Evolutionary conservation across 2,329 filamentous ascomycete species (phyloP), one percentile per base, ranked within the genome.

Genomic region (Pseudogymnoascus sp.): DNA sequence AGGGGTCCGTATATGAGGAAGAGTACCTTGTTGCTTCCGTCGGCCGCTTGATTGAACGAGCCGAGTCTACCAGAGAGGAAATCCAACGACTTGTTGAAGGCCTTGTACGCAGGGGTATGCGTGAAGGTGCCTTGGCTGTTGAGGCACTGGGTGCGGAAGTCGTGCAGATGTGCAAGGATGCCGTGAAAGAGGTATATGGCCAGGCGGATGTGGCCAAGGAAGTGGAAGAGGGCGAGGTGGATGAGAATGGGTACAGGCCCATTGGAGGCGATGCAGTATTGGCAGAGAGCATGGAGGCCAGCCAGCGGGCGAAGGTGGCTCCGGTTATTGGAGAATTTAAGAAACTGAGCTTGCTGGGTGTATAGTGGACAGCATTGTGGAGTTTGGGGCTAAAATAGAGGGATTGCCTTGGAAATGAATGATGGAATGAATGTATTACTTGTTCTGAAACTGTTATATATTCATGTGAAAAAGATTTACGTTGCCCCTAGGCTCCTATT

Each of bases 1-100:
- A 97, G 78, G 94, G 94, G 9, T 96, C 90, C 14, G 90, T 99
- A 4, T 99, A 99, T 73, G 94, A 99, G 74, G 93, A 97, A 71
- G 94, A 97, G 74, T 99, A 99, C 73, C 82, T 99, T 4, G 87
- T 96, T 62, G 94, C 92, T 72, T 93, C 88, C 67, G 86, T 97
- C 35, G 83, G 87, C 11, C 81, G 94, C 22, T 79, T 99, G 34
- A 83, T 96, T 12, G 91, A 96, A 72, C 81, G 92, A 35, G 84
- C 96, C 20, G 91, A 92, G 72, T 79, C 79, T 20, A 81, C 87
- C 2, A 81, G 85, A 58, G 80, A 83, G 0, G 94, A 99, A 72
- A 83, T 90, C 0, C 81, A 85, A 69, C 76, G 86, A 14, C 79
- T 97, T 6, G 82, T 96, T 0, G 85, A 89, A 65, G 91, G 88